Evolutionary conservation across 2,329 filamentous ascomycete species (phyloP).

Genomic region (Claviceps monticola): DNA sequence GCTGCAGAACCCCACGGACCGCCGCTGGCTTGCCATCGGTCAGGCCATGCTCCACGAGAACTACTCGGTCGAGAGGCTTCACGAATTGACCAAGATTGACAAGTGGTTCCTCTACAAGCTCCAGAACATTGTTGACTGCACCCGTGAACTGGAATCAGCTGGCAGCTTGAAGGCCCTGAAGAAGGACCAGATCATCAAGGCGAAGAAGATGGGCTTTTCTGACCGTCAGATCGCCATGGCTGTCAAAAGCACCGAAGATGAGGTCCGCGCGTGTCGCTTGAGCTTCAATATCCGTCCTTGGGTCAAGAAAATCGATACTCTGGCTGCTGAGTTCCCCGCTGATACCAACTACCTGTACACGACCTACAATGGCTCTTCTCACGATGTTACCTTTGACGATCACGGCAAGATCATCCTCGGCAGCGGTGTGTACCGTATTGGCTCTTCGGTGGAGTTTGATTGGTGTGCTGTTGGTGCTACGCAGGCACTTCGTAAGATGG

Average conservation of each 20-base stretch:
- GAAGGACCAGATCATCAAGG: constrained; percentile 75
- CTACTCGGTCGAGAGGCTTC: constrained; percentile 82
- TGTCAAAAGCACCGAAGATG: constrained; percentile 74
- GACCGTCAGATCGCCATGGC: constrained; percentile 87
- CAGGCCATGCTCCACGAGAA: constrained; percentile 96
- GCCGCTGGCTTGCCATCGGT: constrained; percentile 91
- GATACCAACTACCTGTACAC: constrained; percentile 95
- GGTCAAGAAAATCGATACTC: constrained; percentile 97
- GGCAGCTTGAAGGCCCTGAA: constrained; percentile 74
- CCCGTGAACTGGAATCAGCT: constrained; percentile 68
- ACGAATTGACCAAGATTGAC: constrained; percentile 95
- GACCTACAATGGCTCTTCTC: constrained; percentile 88
- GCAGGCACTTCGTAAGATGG: constrained; percentile 67
- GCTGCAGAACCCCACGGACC: constrained; percentile 85
- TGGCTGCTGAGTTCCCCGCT: constrained; percentile 92
- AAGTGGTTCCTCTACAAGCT: constrained; percentile 99
- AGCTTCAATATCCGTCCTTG: constrained; percentile 83
- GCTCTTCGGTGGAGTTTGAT: constrained; percentile 95
- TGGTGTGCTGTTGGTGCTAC: constrained; percentile 94
- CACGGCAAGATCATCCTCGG: constrained; percentile 82
- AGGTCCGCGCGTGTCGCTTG: constrained; percentile 73
- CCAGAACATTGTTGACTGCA: constrained; percentile 89
- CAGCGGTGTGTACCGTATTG: constrained; percentile 93
- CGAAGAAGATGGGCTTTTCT: constrained; percentile 96
- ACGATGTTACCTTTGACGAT: constrained; percentile 90